These are phyloP conservation scores for Dacryopinax spathularia DNA, from an alignment of 768 basidiomycete genomes.

Conservation along the genomic window DNA sequence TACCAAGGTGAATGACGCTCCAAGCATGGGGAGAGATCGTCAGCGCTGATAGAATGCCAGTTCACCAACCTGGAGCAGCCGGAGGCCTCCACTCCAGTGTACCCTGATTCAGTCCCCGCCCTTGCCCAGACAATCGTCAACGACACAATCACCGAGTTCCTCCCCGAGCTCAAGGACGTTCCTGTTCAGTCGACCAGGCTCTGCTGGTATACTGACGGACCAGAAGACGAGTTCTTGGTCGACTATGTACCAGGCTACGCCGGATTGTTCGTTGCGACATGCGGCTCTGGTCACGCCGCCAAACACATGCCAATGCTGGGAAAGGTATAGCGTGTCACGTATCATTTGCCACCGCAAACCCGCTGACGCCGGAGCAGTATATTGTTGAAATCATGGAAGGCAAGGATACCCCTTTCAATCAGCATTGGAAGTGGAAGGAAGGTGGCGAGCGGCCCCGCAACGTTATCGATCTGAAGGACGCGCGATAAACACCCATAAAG, in stretches of 20 bases:
- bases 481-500: neutral
- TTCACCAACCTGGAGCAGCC: neutral
- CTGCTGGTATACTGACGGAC: neutral
- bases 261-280: neutral
- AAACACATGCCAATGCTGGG: conserved; percentile 1
- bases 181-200: neutral
- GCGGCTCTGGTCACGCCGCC: neutral
- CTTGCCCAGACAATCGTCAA: neutral
- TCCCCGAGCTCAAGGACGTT: neutral
- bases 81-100: neutral
- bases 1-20: neutral
- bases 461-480: neutral
- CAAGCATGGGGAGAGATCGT: neutral
- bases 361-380: neutral
- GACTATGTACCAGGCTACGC: neutral
- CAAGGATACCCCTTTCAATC: neutral
- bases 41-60: neutral
- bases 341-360: neutral
- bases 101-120: neutral
- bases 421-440: neutral
- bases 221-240: neutral
- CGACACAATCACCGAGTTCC: neutral
- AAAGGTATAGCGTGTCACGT: neutral
- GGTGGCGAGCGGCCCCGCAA: neutral
- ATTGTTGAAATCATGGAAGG: neutral